A percentile compares a stretch with the other conserved stretches of the same genome.
Evolutionary conservation across 177 flowering plant species (phyloP).

Genomic region (Vitis hybrid): DNA sequence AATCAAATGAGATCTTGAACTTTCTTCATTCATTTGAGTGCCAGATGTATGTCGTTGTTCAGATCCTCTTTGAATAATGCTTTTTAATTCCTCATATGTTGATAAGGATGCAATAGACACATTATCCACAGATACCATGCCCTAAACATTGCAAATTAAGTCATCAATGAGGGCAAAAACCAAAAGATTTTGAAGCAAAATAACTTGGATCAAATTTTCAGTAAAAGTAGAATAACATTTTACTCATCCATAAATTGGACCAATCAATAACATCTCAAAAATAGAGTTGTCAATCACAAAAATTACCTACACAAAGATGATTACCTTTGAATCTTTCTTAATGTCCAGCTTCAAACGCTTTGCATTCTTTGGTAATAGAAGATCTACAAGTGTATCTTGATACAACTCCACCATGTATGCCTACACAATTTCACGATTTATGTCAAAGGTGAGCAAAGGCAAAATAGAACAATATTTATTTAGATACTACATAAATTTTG

Average conservation of each 20-base stretch:
- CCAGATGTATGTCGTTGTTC: constrained; percentile 91
- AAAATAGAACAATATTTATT: background rate
- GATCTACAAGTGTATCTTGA: constrained; percentile 94
- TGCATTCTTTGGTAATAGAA: constrained; percentile 68
- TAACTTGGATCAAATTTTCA: background rate
- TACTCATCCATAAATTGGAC: background rate
- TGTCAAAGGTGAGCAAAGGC: background rate
- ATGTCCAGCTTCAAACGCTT: constrained; percentile 80
- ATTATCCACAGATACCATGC: constrained; percentile 95
- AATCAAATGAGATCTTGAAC: constrained; percentile 93
- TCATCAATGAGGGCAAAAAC: constrained; percentile 1
- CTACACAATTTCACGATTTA: constrained; percentile 37
- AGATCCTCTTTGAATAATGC: constrained; percentile 72
- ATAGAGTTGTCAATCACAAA: background rate
- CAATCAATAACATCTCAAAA: background rate
- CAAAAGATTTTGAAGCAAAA: background rate
- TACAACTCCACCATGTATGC: constrained; percentile 94
- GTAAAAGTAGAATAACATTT: background rate
- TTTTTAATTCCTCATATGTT: constrained; percentile 67
- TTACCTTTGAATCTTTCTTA: constrained; percentile 93
- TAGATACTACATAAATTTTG: no score
- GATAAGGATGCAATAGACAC: constrained; percentile 66
- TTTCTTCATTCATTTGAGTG: constrained; percentile 96
- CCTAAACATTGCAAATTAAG: constrained; percentile 41
- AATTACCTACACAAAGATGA: background rate